Base-by-base conservation (phyloP, 352 stramenopile genomes). In the Phytophthora multivora region DNA sequence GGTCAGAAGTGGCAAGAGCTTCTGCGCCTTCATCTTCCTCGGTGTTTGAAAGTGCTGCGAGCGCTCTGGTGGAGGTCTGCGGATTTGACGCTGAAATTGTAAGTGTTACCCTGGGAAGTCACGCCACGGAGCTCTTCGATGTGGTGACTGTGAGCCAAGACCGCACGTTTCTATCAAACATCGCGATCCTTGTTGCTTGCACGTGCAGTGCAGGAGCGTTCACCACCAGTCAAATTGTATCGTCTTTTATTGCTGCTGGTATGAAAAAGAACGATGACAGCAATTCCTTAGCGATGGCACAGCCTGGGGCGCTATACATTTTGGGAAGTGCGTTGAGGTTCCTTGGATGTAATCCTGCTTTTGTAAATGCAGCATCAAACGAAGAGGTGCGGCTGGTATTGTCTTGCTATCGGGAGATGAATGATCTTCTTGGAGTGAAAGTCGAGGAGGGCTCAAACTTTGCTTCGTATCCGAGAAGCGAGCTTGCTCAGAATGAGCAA, bases 1-100 rank as follows among this genome's bases (percentile, higher is more conserved):
- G 39, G 31, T 47, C 31, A 61, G 10, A 28, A 18, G 53, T 53
- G 19, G 26, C 63, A 18, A 16, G 51, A 0, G 23, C 60, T 30
- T 28, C 19, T 39, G 16, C n/a, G 6, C 4, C 59, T 1, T 39
- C 26, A 11, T 23, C 23, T 4, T 45, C 46, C 5, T 59, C 25
- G 5, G 48, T 87, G 5, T 77, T 73, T 49, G 60, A 87, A 51
- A 70, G 67, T 8, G 59, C 75, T 33, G 75, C 77, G 28, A 57
- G 43, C 5, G 69, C 63, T 21, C 51, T 87, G 11, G 69, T 81
- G 26, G 63, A 79, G 30, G 57, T 81, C 12, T 66, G 59, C 31
- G 53, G 33, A 5, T 62, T 83, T 19, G 70, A 81, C 42, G 31
- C 54, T 8, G 26, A 53, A 45, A 55, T 51, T 59, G 57, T 87